Evolutionary conservation across 192 early-diverging fungal genomes (phyloP), one percentile per base, ranked within the genome.

Genomic region (Backusella macrospora): DNA sequence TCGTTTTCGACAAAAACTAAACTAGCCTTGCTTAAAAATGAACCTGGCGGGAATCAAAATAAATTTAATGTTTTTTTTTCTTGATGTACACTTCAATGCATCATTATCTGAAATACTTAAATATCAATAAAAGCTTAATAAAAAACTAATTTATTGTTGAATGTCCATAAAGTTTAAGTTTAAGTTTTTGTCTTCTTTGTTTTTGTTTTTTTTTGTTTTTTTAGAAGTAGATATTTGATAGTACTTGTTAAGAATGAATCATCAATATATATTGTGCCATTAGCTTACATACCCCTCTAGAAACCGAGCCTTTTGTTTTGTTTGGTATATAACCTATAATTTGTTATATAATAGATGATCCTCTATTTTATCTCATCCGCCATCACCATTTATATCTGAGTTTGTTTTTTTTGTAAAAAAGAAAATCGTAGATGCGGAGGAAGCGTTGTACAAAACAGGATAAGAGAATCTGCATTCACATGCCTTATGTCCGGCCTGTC

Each of bases 401-500:
- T 23, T 55, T 10, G 18, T 55, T 26, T 45, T 45, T 42, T 42
- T 42, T 7, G 3, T 42, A 45, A 46, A 8, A 59, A 59, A 59
- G 18, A 47, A 52, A 18, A 52, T 52, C 9, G 52, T 23, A 59
- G 52, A 59, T 59, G 4, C 39, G 38, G 65, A 66, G 21, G 65
- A 66, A 38, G 65, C 15, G 39, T 39, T 42, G 64, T 18, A 40
- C 37, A 16, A 39, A 65, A 39, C n/a, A 16, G 2, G 16, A 26
- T 59, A 37, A 42, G 34, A 39, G 14, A 65, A 40, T 39, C 2
- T 39, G 34, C 64, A 37, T 39, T 65, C 39, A 40, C 37, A 65
- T 39, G 39, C 16, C 38, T 65, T 65, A 39, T 65, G 64, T 65
- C 64, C 34, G 64, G 39, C 34, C 18, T 38, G 42, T 67, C 39